phyloP scores from a whole-genome alignment of 805 yeast genomes.

The Wickerhamiella azymoides region DNA sequence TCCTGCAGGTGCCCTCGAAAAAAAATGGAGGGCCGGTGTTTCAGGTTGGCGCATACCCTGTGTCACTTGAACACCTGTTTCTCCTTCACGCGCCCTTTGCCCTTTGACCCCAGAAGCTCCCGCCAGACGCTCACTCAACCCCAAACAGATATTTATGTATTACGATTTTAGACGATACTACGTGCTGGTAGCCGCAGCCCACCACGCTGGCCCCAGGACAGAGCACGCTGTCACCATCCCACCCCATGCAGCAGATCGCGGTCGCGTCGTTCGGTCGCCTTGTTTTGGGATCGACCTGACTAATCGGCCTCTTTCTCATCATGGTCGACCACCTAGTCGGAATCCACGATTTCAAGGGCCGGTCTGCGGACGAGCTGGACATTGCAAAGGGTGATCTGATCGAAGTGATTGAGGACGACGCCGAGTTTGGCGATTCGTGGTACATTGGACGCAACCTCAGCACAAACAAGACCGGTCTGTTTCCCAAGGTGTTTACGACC shows the following conservation, averaged over 20 bases:
- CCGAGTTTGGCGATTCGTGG: constrained; percentile 95
- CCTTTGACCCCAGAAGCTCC: too few relatives aligned
- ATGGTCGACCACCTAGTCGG: constrained; percentile 31
- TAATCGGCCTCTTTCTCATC: neutral
- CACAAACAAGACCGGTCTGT: constrained; percentile 68
- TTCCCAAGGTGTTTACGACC: constrained; percentile 78
- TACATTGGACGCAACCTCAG: constrained; percentile 52
- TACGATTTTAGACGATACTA: neutral
- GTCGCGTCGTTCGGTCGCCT: neutral
- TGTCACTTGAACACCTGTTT: too few relatives aligned
- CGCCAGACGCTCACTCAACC: too few relatives aligned
- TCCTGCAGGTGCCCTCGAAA: too few relatives aligned
- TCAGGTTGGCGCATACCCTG: too few relatives aligned
- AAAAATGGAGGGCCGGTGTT: neutral
- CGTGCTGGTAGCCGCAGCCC: too few relatives aligned
- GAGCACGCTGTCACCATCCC: too few relatives aligned
- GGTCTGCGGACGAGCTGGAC: constrained; percentile 80
- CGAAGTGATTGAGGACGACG: constrained; percentile 83
- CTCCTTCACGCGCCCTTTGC: too few relatives aligned
- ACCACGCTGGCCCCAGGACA: too few relatives aligned
- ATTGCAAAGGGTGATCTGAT: constrained; percentile 71
- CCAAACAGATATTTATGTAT: neutral
- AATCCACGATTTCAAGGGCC: constrained; percentile 73
- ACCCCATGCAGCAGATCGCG: neutral
- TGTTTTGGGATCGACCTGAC: neutral